These are phyloP conservation scores for Lentinula detonsa DNA, from an alignment of 768 basidiomycete species.

Conservation along the genomic window DNA sequence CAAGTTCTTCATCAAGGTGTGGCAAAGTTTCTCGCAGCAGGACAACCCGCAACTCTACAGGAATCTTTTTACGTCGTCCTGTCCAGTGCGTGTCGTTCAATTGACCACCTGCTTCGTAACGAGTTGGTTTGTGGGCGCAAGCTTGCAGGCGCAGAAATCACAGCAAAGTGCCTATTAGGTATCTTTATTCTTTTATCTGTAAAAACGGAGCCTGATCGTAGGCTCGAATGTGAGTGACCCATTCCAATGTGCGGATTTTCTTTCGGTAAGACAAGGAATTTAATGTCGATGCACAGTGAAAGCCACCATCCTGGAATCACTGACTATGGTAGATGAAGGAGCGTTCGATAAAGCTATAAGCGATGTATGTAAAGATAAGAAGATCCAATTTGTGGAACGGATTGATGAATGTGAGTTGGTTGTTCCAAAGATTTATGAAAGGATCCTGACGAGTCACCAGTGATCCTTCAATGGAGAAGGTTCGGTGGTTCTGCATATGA, in stretches of 20 bases:
- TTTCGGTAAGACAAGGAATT: conserved; percentile 12
- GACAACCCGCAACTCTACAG: conserved; percentile 16
- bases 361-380: conserved; percentile 14
- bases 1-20: conserved; percentile 20
- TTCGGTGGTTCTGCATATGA: not conserved
- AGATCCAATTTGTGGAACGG: conserved; percentile 18
- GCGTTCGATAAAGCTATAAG: conserved; percentile 7
- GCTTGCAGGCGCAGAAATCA: not conserved
- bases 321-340: conserved; percentile 17
- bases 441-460: not conserved
- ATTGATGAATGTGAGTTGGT: conserved; percentile 25
- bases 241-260: conserved; percentile 9
- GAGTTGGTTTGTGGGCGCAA: not conserved
- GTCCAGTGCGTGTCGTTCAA: conserved; percentile 18
- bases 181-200: not conserved
- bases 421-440: not conserved
- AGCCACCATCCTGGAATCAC: conserved; percentile 24
- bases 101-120: conserved; percentile 19
- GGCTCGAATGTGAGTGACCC: not conserved
- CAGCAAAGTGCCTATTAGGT: not conserved
- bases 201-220: not conserved
- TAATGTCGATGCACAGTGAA: conserved; percentile 19
- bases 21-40: conserved; percentile 2
- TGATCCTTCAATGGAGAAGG: conserved; percentile 4
- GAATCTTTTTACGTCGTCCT: conserved; percentile 17